Evolutionary conservation across 805 yeast genomes (phyloP).

Genomic region (Zygotorulaspora florentina): DNA sequence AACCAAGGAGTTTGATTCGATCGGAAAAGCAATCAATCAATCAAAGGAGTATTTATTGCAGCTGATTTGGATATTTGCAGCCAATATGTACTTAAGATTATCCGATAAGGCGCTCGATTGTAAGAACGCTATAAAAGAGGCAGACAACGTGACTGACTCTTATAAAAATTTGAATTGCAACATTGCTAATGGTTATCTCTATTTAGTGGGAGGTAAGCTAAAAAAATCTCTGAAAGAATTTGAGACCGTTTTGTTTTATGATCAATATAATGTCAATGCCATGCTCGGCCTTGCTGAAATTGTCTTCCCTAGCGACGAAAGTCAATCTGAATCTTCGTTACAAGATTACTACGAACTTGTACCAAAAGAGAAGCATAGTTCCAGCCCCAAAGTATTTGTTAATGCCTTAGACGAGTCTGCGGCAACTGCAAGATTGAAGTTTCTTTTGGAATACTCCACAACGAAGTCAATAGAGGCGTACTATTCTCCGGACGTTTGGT

Average conservation of each 20-base stretch:
- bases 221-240: constrained; percentile 54
- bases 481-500: constrained; percentile 60
- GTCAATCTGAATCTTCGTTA: constrained; percentile 3
- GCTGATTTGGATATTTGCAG: constrained; percentile 70
- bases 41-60: constrained; percentile 45
- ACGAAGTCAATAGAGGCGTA: constrained; percentile 41
- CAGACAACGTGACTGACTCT: constrained; percentile 52
- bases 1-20: constrained; percentile 8
- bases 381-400: constrained; percentile 37
- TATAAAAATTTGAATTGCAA: constrained; percentile 30
- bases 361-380: background rate
- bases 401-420: constrained; percentile 55
- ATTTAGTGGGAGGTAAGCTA: constrained; percentile 37
- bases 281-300: constrained; percentile 53
- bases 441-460: constrained; percentile 38
- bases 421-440: constrained; percentile 51
- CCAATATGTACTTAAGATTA: constrained; percentile 53
- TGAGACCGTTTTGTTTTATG: constrained; percentile 55
- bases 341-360: constrained; percentile 7
- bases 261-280: constrained; percentile 47
- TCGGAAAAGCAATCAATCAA: constrained; percentile 18
- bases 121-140: constrained; percentile 68
- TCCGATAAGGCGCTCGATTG: constrained; percentile 52
- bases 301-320: constrained; percentile 41
- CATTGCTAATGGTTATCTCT: constrained; percentile 32